Evolutionary conservation across 768 basidiomycete genomes (phyloP).

Genomic region (Suillus variegatus): DNA sequence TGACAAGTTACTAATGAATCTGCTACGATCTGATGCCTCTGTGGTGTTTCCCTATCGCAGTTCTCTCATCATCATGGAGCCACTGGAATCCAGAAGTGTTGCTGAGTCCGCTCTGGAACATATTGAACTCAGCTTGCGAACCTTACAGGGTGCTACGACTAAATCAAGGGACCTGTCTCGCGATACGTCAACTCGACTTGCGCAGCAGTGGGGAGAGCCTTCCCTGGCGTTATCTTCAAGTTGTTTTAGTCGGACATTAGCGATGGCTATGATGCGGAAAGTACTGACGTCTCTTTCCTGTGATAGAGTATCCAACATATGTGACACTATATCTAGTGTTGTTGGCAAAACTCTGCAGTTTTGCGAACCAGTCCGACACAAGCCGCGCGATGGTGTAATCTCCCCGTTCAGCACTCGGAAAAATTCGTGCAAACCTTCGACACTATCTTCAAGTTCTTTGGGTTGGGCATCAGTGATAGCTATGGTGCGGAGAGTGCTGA

Average conservation of each 20-base stretch:
- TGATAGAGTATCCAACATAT: too few species aligned
- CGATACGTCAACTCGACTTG: slow-evolving; percentile 39
- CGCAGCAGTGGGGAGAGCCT: slow-evolving; percentile 32
- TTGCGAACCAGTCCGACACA: too few species aligned
- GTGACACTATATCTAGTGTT: too few species aligned
- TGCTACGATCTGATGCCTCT: background rate
- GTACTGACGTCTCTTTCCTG: background rate
- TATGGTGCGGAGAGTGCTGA: too few species aligned
- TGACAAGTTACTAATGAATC: background rate
- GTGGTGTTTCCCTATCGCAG: too few species aligned
- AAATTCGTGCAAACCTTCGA: too few species aligned
- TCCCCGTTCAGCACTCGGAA: too few species aligned
- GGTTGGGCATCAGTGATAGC: too few species aligned
- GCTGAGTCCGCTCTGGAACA: background rate
- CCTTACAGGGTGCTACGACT: slow-evolving; percentile 29
- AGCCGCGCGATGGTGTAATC: too few species aligned
- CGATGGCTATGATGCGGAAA: background rate
- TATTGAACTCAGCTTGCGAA: background rate
- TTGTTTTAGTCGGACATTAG: background rate
- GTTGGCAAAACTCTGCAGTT: too few species aligned
- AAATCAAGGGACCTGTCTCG: slow-evolving; percentile 32
- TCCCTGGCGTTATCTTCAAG: slow-evolving; percentile 37
- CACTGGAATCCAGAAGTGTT: background rate
- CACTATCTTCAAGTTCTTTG: too few species aligned
- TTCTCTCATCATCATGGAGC: background rate